Conservation (phyloP, 257 asterid genomes). For the Sherardia arvensis region DNA sequence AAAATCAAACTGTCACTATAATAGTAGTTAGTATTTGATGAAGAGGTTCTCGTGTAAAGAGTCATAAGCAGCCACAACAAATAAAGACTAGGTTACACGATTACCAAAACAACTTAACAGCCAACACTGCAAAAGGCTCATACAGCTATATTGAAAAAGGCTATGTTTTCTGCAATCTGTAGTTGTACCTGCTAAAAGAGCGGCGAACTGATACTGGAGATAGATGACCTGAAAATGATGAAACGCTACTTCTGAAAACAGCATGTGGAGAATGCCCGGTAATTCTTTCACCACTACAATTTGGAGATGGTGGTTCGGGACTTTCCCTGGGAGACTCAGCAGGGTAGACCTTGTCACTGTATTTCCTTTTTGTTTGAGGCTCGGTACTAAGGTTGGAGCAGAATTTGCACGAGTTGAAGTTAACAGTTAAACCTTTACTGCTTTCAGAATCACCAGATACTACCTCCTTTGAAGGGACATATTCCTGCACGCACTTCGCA, state of each 20-base stretch:
- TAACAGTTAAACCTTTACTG: slow-evolving; percentile 16
- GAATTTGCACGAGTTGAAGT: slow-evolving; percentile 40
- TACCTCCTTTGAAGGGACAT: slow-evolving; percentile 27
- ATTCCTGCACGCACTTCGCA: slow-evolving; percentile 38
- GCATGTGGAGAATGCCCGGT: slow-evolving; percentile 42
- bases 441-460: slow-evolving; percentile 18
- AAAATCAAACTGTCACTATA: background rate
- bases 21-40: background rate
- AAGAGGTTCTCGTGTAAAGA: background rate
- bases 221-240: slow-evolving; percentile 32
- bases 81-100: background rate
- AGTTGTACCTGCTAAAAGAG: slow-evolving; percentile 59
- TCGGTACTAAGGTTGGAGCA: slow-evolving; percentile 34
- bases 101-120: background rate
- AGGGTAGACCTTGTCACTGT: slow-evolving; percentile 63
- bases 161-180: background rate
- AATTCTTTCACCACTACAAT: slow-evolving; percentile 60
- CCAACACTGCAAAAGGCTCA: background rate
- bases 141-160: background rate
- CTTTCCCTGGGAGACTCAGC: slow-evolving; percentile 67
- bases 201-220: slow-evolving; percentile 38
- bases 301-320: slow-evolving; percentile 75
- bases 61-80: background rate
- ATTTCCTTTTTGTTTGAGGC: slow-evolving; percentile 30
- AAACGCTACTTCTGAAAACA: slow-evolving; percentile 35